Base-by-base conservation (phyloP, 345 rosid species). In the Arabidopsis suecica region DNA sequence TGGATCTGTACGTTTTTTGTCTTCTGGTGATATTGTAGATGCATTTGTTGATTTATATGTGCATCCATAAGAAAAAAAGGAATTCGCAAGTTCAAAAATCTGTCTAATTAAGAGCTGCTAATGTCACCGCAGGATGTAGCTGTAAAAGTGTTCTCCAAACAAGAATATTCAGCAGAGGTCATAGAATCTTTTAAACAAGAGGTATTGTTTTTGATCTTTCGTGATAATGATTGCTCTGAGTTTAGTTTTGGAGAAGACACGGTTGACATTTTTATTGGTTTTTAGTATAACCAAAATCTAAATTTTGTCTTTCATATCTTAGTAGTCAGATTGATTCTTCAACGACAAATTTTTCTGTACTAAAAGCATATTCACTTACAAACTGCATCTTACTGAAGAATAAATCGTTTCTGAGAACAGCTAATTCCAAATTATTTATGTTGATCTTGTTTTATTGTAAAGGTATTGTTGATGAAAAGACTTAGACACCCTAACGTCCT, bases 381-480 rank as follows among this genome's bases (percentile, higher is more conserved):
- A 61, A 28, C 61, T 80, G 67, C 23, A 55, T 41, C 56, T 5
- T 38, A 33, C 30, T 44, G 56, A 63, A 63, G 12, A 32, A 41
- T 53, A 11, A 25, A 44, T 41, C 25, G 33, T 62, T 18, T 72
- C n/a, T 41, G 69, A 50, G 38, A 63, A 53, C 37, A 40, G 33
- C 62, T 59, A 30, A 16, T 36, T 28, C 32, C 48, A 32, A 34
- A 34, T 25, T 28, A 64, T 54, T 20, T 78, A 33, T 54, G 28
- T 18, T 61, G 41, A 34, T 44, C 45, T 48, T 68, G 48, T 69
- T 58, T 45, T 47, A 77, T 70, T 68, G 48, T 79, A 73, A 76
- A 91, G 99, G 97, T 95, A 16, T 86, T 88, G 30, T 83, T 95
- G 33, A 95, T 95, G 97, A 95, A 90, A 86, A 90, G 93, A 77